Percentiles rank a stretch among this genome's conserved stretches.
Evolutionary conservation across 2,329 filamentous ascomycete genomes (phyloP).

Genomic region (Cladophialophora yegresii): DNA sequence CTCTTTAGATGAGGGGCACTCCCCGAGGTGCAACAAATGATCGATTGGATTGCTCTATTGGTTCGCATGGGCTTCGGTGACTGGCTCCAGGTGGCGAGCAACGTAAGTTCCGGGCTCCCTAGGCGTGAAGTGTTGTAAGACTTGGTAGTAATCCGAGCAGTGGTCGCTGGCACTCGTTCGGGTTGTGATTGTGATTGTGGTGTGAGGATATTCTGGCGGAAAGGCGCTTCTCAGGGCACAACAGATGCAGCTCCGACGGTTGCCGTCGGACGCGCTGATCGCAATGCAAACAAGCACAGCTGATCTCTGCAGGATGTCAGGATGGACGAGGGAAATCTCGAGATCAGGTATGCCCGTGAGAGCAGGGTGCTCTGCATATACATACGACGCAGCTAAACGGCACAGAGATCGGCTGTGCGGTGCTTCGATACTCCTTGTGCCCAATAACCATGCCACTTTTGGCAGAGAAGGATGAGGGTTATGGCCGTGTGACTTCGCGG

Average conservation of each 20-base stretch:
- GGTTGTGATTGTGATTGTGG: neutral
- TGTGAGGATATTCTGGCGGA: conserved; percentile 7
- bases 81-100: conserved; percentile 19
- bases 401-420: neutral
- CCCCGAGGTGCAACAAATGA: conserved; percentile 12
- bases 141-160: conserved; percentile 6
- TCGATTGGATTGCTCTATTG: conserved; percentile 25
- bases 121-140: conserved; percentile 4
- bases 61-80: conserved; percentile 25
- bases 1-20: conserved; percentile 17
- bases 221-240: neutral
- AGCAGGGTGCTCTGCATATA: neutral
- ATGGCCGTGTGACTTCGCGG: neutral
- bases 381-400: neutral
- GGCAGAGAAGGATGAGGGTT: conserved; percentile 1
- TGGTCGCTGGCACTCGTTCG: neutral
- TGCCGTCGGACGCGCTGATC: neutral
- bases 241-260: conserved; percentile 1
- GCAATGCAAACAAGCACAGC: neutral
- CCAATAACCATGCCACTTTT: neutral
- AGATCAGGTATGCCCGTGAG: neutral
- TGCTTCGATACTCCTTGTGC: neutral
- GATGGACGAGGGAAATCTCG: neutral
- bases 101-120: conserved; percentile 5
- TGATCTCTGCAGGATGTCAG: neutral